Percentiles rank a stretch among this genome's conserved stretches.
These are phyloP conservation scores for Maudiozyma barnettii DNA, from an alignment of 805 yeast genomes.

Conservation along the genomic window DNA sequence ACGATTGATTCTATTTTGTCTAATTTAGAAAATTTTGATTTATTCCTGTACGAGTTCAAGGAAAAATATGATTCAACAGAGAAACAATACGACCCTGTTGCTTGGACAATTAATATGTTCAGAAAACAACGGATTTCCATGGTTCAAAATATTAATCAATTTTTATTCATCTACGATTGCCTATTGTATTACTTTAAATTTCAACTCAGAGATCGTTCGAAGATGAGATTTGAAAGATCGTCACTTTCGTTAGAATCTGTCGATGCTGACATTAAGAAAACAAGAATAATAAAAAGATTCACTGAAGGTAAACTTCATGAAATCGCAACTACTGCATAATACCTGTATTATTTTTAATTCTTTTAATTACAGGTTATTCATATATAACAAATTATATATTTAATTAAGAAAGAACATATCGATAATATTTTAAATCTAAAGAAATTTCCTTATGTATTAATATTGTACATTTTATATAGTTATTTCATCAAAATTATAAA, in stretches of 20 bases:
- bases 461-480: no score
- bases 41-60: conserved; percentile 12
- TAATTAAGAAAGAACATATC: background rate
- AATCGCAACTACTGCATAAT: background rate
- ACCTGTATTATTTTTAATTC: background rate
- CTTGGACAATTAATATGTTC: conserved; percentile 52
- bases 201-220: conserved; percentile 8
- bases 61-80: conserved; percentile 3
- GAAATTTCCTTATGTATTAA: background rate
- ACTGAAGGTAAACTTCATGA: conserved; percentile 2
- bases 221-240: background rate
- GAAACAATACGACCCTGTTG: conserved; percentile 42
- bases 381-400: background rate
- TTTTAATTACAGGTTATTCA: no score
- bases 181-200: conserved; percentile 24
- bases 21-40: conserved; percentile 16
- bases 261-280: conserved; percentile 2
- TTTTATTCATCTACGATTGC: conserved; percentile 62
- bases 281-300: conserved; percentile 3
- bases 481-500: no score
- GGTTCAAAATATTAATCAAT: conserved; percentile 78
- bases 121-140: conserved; percentile 70
- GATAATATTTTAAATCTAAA: background rate
- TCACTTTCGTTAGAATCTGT: background rate
- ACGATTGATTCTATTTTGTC: conserved; percentile 55